Base-by-base conservation (phyloP, 345 rosid species). In the Citrus sp. region DNA sequence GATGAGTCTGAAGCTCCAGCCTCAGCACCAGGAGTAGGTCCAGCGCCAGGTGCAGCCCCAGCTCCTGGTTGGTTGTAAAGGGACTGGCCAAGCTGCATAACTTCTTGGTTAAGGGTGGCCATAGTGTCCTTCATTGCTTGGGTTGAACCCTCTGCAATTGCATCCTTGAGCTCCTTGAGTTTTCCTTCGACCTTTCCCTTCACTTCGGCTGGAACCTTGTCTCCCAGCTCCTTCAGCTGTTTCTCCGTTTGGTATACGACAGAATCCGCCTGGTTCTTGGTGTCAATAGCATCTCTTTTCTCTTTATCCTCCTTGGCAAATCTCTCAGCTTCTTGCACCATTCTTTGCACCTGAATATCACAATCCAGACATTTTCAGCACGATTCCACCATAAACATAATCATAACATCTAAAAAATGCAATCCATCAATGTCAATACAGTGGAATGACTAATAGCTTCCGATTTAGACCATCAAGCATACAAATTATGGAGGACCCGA, bases 221-320 rank as follows among this genome's bases (percentile, higher is more conserved):
- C 98, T 54, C 99, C 97, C 1, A 92, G 88, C 81, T 95, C 98
- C 85, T 92, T 93, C 60, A 93, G 87, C 83, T 95, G 99, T 85
- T 95, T 95, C 89, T 95, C 98, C 10, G 98, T 95, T 75, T 93
- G 97, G 87, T 95, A 95, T 28, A 93, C 93, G 0, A 92, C 89
- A 0, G 99, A 95, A 76, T 93, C 99, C 1, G 99, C 98, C 69
- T 95, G 99, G 86, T 95, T 93, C 90, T 95, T 95, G 30, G 99
- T 95, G 90, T 95, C 99, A 19, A 95, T 93, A 3, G 98, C 91
- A 7, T 95, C 99, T 83, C 99, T 89, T 90, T 88, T 95, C 86
- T 95, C 96, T 84, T 91, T 95, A 85, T 95, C 99, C 77, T 95
- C 98, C 87, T 90, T 89, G 0, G 98, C 85, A 70, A 91, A 95